A percentile compares a stretch with the other conserved stretches of the same genome.
phyloP scores from a whole-genome alignment of 208 protist species.

The Leishmania guyanensis region DNA sequence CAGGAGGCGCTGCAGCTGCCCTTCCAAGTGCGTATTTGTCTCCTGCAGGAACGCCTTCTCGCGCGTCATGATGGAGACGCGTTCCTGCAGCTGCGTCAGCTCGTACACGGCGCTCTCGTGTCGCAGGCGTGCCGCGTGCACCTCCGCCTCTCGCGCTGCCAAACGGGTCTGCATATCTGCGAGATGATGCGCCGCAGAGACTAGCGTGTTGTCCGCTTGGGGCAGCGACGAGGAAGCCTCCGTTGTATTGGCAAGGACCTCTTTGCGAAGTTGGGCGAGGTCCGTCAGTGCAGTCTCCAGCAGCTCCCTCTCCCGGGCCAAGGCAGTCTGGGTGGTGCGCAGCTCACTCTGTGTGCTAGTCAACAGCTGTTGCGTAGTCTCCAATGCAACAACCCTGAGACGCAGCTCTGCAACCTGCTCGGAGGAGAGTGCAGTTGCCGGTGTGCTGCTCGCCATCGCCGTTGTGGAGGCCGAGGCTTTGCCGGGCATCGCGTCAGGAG shows the following conservation, averaged over 20 bases:
- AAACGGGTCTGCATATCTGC: constrained; percentile 16
- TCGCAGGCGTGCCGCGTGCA: constrained; percentile 9
- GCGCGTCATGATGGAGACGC: constrained; percentile 25
- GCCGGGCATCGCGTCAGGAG: not conserved
- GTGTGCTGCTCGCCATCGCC: not conserved
- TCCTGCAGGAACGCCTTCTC: constrained; percentile 50
- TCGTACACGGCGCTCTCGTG: constrained; percentile 34
- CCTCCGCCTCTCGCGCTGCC: constrained; percentile 9
- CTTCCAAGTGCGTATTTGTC: constrained; percentile 60
- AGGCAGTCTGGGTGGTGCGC: not conserved
- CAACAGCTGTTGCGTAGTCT: constrained; percentile 29
- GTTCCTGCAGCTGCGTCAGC: constrained; percentile 28
- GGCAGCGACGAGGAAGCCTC: not conserved
- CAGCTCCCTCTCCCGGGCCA: constrained; percentile 5
- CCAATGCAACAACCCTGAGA: constrained; percentile 13
- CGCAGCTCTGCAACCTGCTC: constrained; percentile 27
- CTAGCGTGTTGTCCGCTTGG: not conserved
- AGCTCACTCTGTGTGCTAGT: constrained; percentile 20
- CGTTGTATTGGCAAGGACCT: not conserved
- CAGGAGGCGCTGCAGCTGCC: constrained; percentile 71
- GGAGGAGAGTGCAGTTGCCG: not conserved
- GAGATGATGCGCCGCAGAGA: not conserved
- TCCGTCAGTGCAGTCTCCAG: constrained; percentile 1
- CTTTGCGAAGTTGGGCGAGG: constrained; percentile 12
- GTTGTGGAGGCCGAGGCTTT: not conserved